These are phyloP conservation scores for Lasiosphaeris hirsuta DNA, from an alignment of 495 filamentous ascomycete genomes.

Conservation along the genomic window DNA sequence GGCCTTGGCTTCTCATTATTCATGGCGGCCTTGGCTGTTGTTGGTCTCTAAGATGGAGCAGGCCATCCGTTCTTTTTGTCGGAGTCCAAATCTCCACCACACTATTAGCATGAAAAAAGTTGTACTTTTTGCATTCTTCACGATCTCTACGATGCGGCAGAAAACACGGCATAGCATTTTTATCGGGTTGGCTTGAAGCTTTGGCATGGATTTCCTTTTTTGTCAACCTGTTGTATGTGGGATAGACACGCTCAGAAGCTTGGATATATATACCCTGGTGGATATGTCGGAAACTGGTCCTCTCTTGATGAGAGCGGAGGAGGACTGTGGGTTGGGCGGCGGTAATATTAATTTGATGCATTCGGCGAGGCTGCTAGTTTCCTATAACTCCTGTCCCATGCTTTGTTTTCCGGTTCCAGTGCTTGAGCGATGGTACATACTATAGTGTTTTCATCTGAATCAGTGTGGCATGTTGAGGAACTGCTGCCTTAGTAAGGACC, in stretches of 20 bases:
- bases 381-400: no score
- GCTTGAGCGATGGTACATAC: no score
- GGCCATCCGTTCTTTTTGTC: background rate
- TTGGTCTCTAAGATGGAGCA: slow-evolving; percentile 34
- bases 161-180: slow-evolving; percentile 1
- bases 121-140: background rate
- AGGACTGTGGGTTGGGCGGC: no score
- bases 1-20: slow-evolving; percentile 38
- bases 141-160: background rate
- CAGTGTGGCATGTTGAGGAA: no score
- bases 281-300: background rate
- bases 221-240: background rate
- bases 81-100: no score
- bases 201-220: slow-evolving; percentile 1
- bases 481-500: no score
- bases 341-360: no score
- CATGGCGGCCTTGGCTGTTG: slow-evolving; percentile 27
- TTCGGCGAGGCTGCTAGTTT: no score
- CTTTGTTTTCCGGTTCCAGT: no score
- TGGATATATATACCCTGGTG: background rate
- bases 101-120: no score
- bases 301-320: no score
- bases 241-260: background rate
- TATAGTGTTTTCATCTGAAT: no score
- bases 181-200: background rate